phyloP scores from a whole-genome alignment of 2,329 filamentous ascomycete species.

The Akanthomyces lecanii region DNA sequence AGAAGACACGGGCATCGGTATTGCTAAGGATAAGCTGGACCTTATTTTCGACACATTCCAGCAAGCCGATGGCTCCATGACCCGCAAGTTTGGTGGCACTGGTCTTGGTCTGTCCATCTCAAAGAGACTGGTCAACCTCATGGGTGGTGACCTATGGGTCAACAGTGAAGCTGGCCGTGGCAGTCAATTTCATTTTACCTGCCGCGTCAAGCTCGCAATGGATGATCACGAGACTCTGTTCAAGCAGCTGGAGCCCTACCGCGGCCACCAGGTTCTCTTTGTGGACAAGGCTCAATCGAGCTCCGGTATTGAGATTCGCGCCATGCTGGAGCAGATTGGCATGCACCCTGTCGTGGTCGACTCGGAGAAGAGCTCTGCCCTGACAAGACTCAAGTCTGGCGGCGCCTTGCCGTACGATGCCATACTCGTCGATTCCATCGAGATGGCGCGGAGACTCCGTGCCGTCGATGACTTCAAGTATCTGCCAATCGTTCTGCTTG shows the following conservation, averaged over 20 bases:
- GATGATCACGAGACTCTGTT: conserved; percentile 74
- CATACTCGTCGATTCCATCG: conserved; percentile 90
- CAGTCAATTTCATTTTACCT: conserved; percentile 95
- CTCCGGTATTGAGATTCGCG: conserved; percentile 69
- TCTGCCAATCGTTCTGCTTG: conserved; percentile 88
- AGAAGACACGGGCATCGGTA: conserved; percentile 93
- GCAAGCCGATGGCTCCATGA: conserved; percentile 95
- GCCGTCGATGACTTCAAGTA: conserved; percentile 96
- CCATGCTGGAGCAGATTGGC: conserved; percentile 74
- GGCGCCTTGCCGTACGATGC: conserved; percentile 78
- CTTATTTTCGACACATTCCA: conserved; percentile 99
- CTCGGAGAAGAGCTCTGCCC: conserved; percentile 63
- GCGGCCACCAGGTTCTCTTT: conserved; percentile 86
- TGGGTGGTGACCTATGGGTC: conserved; percentile 96
- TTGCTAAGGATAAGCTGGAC: conserved; percentile 90
- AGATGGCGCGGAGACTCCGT: conserved; percentile 79
- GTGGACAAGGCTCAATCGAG: conserved; percentile 85
- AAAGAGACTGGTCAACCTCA: conserved; percentile 88
- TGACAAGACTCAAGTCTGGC: conserved; percentile 48
- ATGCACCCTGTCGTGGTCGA: conserved; percentile 81
- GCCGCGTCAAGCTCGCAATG: conserved; percentile 78
- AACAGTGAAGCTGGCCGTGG: conserved; percentile 87
- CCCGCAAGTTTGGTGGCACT: conserved; percentile 91
- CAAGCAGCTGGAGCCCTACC: conserved; percentile 84
- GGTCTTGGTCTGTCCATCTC: conserved; percentile 93